Percentiles rank a stretch among this genome's conserved stretches.
phyloP scores from a whole-genome alignment of 2,329 filamentous ascomycete species.

The Fusarium albidum region DNA sequence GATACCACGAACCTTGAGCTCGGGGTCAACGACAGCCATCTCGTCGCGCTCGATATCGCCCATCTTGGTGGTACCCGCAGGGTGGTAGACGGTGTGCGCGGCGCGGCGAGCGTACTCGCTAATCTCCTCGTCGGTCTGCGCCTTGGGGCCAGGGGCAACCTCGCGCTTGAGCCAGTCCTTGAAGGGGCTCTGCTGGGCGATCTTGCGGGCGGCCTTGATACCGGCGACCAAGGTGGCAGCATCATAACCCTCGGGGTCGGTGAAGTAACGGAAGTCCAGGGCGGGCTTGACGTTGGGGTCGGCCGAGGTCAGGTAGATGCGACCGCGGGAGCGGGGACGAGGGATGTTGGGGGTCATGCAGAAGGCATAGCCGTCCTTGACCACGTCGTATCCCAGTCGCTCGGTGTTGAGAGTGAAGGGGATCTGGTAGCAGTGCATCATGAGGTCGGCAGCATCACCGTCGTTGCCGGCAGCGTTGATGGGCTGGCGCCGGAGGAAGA shows the following conservation, averaged over 20 bases:
- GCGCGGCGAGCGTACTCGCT: constrained; percentile 82
- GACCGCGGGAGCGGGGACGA: constrained; percentile 79
- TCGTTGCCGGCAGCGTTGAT: constrained; percentile 73
- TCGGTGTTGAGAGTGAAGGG: constrained; percentile 88
- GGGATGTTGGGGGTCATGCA: constrained; percentile 95
- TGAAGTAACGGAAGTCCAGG: constrained; percentile 90
- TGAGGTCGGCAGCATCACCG: constrained; percentile 81
- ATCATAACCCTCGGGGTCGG: constrained; percentile 85
- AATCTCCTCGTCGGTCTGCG: constrained; percentile 81
- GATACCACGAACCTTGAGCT: constrained; percentile 76
- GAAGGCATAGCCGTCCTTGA: constrained; percentile 79
- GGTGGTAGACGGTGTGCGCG: constrained; percentile 91
- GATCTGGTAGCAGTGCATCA: constrained; percentile 98
- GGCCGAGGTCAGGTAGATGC: constrained; percentile 78
- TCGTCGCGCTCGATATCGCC: constrained; percentile 74
- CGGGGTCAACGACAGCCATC: constrained; percentile 80
- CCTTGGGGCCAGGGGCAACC: constrained; percentile 76
- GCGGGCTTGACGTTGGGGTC: constrained; percentile 82
- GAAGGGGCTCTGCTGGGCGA: constrained; percentile 80
- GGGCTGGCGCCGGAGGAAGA: constrained; percentile 83
- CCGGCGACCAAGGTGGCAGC: constrained; percentile 82
- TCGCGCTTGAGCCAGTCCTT: constrained; percentile 84
- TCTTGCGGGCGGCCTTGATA: constrained; percentile 78
- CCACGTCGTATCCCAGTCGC: constrained; percentile 73
- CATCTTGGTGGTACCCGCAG: constrained; percentile 91